Evolutionary conservation across 2,329 filamentous ascomycete genomes (phyloP), one percentile per base, ranked within the genome.

Genomic region (Pseudopithomyces chartarum): DNA sequence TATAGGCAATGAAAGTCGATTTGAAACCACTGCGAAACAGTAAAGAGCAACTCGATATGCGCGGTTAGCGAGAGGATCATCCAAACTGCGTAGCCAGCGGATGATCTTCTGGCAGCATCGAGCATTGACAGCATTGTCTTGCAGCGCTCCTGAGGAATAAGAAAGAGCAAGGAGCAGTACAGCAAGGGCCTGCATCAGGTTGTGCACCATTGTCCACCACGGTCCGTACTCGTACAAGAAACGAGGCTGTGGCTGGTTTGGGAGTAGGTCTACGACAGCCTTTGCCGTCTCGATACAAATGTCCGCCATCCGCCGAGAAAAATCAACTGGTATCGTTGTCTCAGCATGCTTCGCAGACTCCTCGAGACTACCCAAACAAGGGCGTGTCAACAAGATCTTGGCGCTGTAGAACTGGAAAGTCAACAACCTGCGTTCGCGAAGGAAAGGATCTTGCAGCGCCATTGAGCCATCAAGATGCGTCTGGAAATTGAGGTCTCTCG

Each of bases 311-410:
- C 64, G 62, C 10, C 57, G 50, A 32, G 74, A 65, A 46, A 77
- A 71, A 15, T 55, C 62, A 19, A 61, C 63, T 6, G 68, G 33
- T 19, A 34, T 51, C 47, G 7, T 67, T 29, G 26, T 8, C 5
- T 29, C 5, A 29, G 26, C 8, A 59, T 61, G 68, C 36, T 56
- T 59, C 49, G 50, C 56, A 1, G 51, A 17, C 22, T 61, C 52
- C 19, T 70, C 66, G 15, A 75, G 52, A 8, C 65, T 59, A 26
- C 69, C 74, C 7, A 79, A 61, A 54, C 66, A 76, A 15, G 75
- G 76, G 6, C 75, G 73, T 8, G 71, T 76, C 34, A 77, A 70
- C 17, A 79, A 65, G n/a, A 78, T 77, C 40, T 64, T 70, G n/a
- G 73, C 68, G 51, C 72, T 73, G 55, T 70, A 76, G 52, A 71